Percentiles rank a stretch among this genome's conserved stretches.
These are phyloP conservation scores for Coleophoma cylindrospora DNA, from an alignment of 2,329 filamentous ascomycete species.

Conservation along the genomic window DNA sequence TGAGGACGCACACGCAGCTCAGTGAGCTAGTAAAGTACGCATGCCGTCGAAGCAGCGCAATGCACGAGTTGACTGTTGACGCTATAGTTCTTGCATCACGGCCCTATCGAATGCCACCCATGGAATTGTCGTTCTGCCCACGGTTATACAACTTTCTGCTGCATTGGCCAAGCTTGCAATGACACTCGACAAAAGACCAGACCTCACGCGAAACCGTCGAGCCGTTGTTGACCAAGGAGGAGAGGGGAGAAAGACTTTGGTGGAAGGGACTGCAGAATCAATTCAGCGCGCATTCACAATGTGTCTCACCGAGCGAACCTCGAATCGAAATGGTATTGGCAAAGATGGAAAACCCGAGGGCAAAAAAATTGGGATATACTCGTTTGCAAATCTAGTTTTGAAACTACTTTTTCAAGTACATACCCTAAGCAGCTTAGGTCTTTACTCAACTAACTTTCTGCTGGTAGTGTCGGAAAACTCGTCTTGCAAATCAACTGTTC, in stretches of 20 bases:
- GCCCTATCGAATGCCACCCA: constrained; percentile 76
- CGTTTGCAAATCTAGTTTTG: constrained; percentile 85
- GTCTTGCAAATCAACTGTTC: constrained; percentile 83
- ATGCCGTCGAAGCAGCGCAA: background rate
- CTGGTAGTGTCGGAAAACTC: constrained; percentile 68
- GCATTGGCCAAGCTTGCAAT: constrained; percentile 80
- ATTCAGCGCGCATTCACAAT: constrained; percentile 89
- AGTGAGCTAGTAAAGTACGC: constrained; percentile 68
- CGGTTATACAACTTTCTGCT: constrained; percentile 76
- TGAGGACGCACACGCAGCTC: constrained; percentile 70
- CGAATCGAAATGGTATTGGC: constrained; percentile 46
- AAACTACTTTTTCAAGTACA: constrained; percentile 79
- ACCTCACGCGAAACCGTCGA: constrained; percentile 65
- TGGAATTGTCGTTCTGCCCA: constrained; percentile 77
- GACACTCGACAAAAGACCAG: constrained; percentile 73
- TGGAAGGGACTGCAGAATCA: constrained; percentile 82
- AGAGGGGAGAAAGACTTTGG: constrained; percentile 70
- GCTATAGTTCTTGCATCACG: constrained; percentile 68
- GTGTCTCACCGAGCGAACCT: constrained; percentile 76
- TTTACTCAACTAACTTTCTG: constrained; percentile 4
- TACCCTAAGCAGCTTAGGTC: constrained; percentile 1
- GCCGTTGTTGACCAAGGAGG: constrained; percentile 50
- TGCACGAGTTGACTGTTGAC: constrained; percentile 3
- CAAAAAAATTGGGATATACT: constrained; percentile 83
- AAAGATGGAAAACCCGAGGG: constrained; percentile 66